phyloP scores from a whole-genome alignment of 2,329 filamentous ascomycete species.

The Phialocephala subalpina region DNA sequence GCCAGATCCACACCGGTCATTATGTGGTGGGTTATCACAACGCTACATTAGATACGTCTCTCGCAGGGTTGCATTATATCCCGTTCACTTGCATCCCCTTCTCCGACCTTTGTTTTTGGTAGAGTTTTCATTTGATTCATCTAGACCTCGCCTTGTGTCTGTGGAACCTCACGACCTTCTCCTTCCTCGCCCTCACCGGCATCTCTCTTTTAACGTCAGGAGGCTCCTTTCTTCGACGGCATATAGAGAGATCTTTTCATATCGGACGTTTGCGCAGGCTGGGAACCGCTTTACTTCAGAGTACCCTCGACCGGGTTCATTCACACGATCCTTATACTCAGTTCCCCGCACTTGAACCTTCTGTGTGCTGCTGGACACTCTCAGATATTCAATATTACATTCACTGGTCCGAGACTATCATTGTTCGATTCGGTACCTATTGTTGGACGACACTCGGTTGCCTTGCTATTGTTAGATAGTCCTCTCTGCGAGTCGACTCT shows the following conservation, averaged over 20 bases:
- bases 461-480: slow-evolving; percentile 6
- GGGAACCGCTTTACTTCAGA: slow-evolving; percentile 4
- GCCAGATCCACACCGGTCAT: not conserved
- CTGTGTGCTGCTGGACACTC: slow-evolving; percentile 37
- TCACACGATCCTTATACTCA: slow-evolving; percentile 24
- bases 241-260: slow-evolving; percentile 11
- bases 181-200: slow-evolving; percentile 1
- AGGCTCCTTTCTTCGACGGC: slow-evolving; percentile 1
- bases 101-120: slow-evolving; percentile 7
- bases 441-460: not conserved
- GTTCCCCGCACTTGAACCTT: slow-evolving; percentile 23
- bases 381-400: slow-evolving; percentile 21
- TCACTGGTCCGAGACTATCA: slow-evolving; percentile 16
- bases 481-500: slow-evolving; percentile 4
- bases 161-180: slow-evolving; percentile 2
- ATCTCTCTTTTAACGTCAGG: not conserved
- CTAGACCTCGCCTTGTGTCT: slow-evolving; percentile 6
- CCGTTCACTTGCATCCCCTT: not conserved
- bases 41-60: not conserved
- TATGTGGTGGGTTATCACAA: no score
- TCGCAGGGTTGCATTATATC: not conserved
- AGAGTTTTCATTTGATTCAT: slow-evolving; percentile 12
- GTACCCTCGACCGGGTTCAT: slow-evolving; percentile 16
- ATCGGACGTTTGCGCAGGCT: slow-evolving; percentile 10
- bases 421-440: not conserved